phyloP scores from a whole-genome alignment of 306 rosid genomes.

The Nissolia schottii region DNA sequence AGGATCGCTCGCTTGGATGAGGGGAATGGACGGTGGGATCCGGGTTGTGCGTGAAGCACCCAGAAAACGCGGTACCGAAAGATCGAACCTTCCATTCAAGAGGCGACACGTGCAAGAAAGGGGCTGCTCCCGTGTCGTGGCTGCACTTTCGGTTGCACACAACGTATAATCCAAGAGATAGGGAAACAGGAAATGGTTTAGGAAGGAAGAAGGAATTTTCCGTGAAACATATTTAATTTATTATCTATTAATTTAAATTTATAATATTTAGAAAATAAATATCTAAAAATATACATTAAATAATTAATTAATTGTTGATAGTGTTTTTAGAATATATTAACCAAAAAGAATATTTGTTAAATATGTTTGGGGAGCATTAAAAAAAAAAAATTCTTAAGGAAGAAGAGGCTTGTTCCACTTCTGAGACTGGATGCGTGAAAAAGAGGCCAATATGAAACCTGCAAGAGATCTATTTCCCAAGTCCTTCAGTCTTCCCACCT shows the following conservation, averaged over 20 bases:
- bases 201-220: background rate
- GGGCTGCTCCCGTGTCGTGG: conserved; percentile 28
- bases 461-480: background rate
- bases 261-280: too few species aligned
- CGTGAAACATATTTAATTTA: too few species aligned
- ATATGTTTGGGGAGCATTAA: too few species aligned
- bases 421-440: conserved; percentile 1
- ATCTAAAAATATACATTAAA: too few species aligned
- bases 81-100: background rate
- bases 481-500: background rate
- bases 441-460: background rate
- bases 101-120: conserved; percentile 25
- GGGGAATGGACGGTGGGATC: conserved; percentile 41
- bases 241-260: too few species aligned
- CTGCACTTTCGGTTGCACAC: background rate
- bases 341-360: too few species aligned
- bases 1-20: conserved; percentile 32
- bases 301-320: too few species aligned
- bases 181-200: background rate
- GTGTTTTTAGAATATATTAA: too few species aligned
- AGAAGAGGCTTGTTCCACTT: background rate
- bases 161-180: background rate
- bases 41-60: conserved; percentile 21
- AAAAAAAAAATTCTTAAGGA: too few species aligned
- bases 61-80: conserved; percentile 12